Evolutionary conservation across 805 yeast species (phyloP).

Genomic region (Pichia pseudocactophila): DNA sequence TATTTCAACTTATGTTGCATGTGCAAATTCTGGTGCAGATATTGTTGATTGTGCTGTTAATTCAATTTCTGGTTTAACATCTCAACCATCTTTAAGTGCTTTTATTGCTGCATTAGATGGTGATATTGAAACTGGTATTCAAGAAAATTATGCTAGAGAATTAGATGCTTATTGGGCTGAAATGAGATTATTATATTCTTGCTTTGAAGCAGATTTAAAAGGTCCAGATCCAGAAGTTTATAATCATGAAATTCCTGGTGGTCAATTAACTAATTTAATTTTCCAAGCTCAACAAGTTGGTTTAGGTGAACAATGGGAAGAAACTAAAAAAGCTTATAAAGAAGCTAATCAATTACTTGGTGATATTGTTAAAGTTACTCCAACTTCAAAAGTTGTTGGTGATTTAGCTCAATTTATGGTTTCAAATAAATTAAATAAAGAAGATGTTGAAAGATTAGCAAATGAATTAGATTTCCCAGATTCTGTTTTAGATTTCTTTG

Average conservation of each 20-base stretch:
- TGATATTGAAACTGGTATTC: conserved; percentile 65
- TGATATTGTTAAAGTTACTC: conserved; percentile 96
- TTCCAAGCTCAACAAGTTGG: conserved; percentile 99
- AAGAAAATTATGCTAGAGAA: conserved; percentile 61
- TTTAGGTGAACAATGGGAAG: conserved; percentile 91
- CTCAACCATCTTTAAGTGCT: conserved; percentile 95
- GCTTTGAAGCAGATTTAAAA: conserved; percentile 96
- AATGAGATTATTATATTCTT: conserved; percentile 91
- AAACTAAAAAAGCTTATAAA: conserved; percentile 89
- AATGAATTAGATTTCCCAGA: conserved; percentile 94
- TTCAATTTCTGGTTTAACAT: conserved; percentile 97
- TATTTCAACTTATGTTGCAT: conserved; percentile 91
- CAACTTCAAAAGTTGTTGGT: conserved; percentile 99
- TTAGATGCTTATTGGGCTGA: conserved; percentile 97
- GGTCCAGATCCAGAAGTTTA: conserved; percentile 99
- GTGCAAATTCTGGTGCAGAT: conserved; percentile 95
- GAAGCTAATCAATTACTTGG: conserved; percentile 88
- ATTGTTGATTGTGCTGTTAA: conserved; percentile 96
- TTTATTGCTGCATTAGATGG: conserved; percentile 89
- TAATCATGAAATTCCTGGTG: conserved; percentile 98
- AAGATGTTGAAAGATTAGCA: conserved; percentile 85
- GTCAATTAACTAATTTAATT: conserved; percentile 92
- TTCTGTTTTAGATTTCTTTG: conserved; percentile 95
- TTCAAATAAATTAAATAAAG: conserved; percentile 76
- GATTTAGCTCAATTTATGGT: conserved; percentile 99